Conservation (phyloP, 352 stramenopile species). For the Globisporangium acanthophoron region DNA sequence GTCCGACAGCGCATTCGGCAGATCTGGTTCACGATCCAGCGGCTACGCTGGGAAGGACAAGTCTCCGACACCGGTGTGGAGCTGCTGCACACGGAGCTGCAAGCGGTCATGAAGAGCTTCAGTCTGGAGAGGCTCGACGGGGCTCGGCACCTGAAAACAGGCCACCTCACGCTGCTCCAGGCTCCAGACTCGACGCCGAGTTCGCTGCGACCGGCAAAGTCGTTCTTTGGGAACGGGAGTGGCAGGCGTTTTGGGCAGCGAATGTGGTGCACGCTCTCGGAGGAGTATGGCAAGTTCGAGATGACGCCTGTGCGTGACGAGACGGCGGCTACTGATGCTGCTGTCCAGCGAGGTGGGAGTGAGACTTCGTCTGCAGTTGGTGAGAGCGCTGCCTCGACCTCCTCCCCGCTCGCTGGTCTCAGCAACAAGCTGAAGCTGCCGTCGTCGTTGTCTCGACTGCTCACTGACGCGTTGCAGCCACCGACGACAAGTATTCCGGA, state of each 20-base stretch:
- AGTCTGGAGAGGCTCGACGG: slow-evolving; percentile 59
- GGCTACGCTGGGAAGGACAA: slow-evolving; percentile 37
- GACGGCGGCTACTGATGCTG: neutral
- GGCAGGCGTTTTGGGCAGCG: slow-evolving; percentile 18
- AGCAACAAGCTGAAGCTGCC: slow-evolving; percentile 35
- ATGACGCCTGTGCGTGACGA: slow-evolving; percentile 29
- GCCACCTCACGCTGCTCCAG: slow-evolving; percentile 45
- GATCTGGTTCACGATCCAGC: slow-evolving; percentile 58
- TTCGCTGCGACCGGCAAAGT: slow-evolving; percentile 16
- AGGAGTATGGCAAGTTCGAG: slow-evolving; percentile 56
- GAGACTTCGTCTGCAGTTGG: neutral
- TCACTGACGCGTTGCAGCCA: slow-evolving; percentile 38
- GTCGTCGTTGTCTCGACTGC: slow-evolving; percentile 48
- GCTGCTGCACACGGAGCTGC: slow-evolving; percentile 27
- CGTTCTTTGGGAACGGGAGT: slow-evolving; percentile 21
- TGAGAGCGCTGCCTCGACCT: neutral
- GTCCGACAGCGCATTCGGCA: slow-evolving; percentile 47
- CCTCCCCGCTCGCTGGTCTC: slow-evolving; percentile 14
- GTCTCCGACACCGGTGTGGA: slow-evolving; percentile 30
- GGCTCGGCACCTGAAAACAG: slow-evolving; percentile 33
- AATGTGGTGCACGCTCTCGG: slow-evolving; percentile 49
- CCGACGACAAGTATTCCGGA: neutral
- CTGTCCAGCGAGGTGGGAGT: neutral
- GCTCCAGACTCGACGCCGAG: slow-evolving; percentile 16
- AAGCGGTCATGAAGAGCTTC: slow-evolving; percentile 36